Evolutionary conservation across 208 protist genomes (phyloP), one percentile per base, ranked within the genome.

Genomic region (Perkinsela sp.): DNA sequence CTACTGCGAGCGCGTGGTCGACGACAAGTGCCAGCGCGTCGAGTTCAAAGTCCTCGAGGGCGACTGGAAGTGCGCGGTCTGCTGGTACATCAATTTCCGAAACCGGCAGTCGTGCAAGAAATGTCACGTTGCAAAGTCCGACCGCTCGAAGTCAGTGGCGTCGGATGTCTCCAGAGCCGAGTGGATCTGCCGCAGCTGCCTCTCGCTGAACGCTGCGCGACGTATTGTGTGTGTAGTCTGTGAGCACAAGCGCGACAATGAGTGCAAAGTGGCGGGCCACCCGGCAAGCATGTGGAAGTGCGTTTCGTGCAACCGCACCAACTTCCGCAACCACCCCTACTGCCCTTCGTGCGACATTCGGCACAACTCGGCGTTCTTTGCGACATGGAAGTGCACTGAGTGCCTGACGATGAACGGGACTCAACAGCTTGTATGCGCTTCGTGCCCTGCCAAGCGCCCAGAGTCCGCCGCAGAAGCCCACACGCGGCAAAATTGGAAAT

Each of bases 61-160:
- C 22, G 40, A 57, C 40, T 57, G 40, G 40, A 57, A 57, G 40
- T 57, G 40, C 40, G 6, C 40, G 22, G 13, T n/a, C 13, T 57
- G 40, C 40, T 57, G 40, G 40, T 57, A 57, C 40, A 57, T 57
- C 40, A 57, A 57, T 22, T 57, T 57, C 40, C 40, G 40, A 57
- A 22, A 22, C 22, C 40, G 40, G 22, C 6, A 57, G 22, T 6
- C 6, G 13, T 57, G 40, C 40, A 57, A 57, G 22, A 57, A 57
- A 22, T 57, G 40, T 22, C 13, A 22, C 6, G 40, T 57, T 22
- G 40, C 40, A 6, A 6, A 57, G 40, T 57, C 40, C 13, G 40
- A 57, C 13, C 40, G 40, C 6, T 57, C 40, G 22, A 57, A 57
- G 22, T 57, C 40, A 22, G 40, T 57, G 22, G 6, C 22, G 13